phyloP scores from a whole-genome alignment of 1,284 basidiomycete genomes.

The Papiliotrema laurentii region DNA sequence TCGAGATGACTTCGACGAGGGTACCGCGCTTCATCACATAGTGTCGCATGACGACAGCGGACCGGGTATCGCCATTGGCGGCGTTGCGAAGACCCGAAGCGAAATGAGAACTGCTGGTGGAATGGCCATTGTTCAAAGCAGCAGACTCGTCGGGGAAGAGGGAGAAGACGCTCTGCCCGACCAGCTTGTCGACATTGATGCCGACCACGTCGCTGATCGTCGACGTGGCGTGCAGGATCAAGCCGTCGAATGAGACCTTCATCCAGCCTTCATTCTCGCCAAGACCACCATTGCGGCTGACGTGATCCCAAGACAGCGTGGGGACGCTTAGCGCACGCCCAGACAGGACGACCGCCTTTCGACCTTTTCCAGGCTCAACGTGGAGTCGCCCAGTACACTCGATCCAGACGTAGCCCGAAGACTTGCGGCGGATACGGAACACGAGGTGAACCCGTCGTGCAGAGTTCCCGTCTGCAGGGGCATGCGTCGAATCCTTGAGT shows the following conservation, averaged over 20 bases:
- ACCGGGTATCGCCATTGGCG: slow-evolving; percentile 2
- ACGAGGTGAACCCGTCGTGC: slow-evolving; percentile 62
- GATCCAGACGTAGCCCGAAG: slow-evolving; percentile 71
- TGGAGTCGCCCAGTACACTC: slow-evolving; percentile 80
- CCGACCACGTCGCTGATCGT: slow-evolving; percentile 31
- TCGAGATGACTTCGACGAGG: slow-evolving; percentile 26
- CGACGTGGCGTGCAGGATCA: slow-evolving; percentile 37
- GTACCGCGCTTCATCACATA: slow-evolving; percentile 21
- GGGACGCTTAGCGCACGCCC: slow-evolving; percentile 68
- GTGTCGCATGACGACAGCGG: slow-evolving; percentile 23
- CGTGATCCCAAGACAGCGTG: slow-evolving; percentile 58
- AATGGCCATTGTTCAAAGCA: slow-evolving; percentile 17
- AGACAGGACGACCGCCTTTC: slow-evolving; percentile 80
- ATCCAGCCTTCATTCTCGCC: slow-evolving; percentile 39
- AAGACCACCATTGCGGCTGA: slow-evolving; percentile 55
- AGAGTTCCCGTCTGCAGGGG: slow-evolving; percentile 30
- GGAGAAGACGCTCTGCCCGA: slow-evolving; percentile 40
- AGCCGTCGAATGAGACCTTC: slow-evolving; percentile 40
- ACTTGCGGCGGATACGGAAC: slow-evolving; percentile 67
- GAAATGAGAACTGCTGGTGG: slow-evolving; percentile 23
- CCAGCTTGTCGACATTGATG: slow-evolving; percentile 28
- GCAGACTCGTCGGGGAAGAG: slow-evolving; percentile 36
- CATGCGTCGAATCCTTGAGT: slow-evolving; percentile 69
- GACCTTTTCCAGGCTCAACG: slow-evolving; percentile 80
- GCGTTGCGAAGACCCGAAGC: slow-evolving; percentile 22